These are phyloP conservation scores for Wickerhamomyces alni DNA, from an alignment of 805 yeast species.

Conservation along the genomic window DNA sequence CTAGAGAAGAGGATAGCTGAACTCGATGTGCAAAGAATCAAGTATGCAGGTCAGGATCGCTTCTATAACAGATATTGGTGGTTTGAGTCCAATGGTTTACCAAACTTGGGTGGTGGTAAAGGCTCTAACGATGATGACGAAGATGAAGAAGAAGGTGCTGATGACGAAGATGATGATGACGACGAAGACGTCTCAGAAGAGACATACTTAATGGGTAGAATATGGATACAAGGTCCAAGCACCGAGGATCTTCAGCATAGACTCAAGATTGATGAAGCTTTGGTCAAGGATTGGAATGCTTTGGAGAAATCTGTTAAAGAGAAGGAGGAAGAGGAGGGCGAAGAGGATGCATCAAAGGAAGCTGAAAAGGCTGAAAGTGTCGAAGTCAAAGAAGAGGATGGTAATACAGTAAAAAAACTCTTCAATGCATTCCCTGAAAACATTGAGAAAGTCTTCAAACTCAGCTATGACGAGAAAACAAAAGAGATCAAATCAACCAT, in stretches of 20 bases:
- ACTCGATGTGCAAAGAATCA: conserved; percentile 71
- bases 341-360: conserved; percentile 18
- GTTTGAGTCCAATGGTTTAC: conserved; percentile 84
- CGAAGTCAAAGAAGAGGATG: conserved; percentile 13
- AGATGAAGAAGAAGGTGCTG: conserved; percentile 31
- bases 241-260: conserved; percentile 36
- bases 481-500: conserved; percentile 49
- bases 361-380: conserved; percentile 18
- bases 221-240: conserved; percentile 90
- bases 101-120: conserved; percentile 38
- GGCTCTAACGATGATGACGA: conserved; percentile 21
- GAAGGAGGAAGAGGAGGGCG: conserved; percentile 10
- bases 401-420: conserved; percentile 5
- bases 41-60: conserved; percentile 75
- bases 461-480: conserved; percentile 32
- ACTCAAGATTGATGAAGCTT: conserved; percentile 25
- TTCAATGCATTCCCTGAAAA: conserved; percentile 19
- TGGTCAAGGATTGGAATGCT: conserved; percentile 24
- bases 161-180: conserved; percentile 38
- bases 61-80: conserved; percentile 90
- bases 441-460: conserved; percentile 16
- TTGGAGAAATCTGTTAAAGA: conserved; percentile 5
- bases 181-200: conserved; percentile 45
- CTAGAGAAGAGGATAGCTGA: conserved; percentile 60
- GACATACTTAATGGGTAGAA: conserved; percentile 70